Base-by-base conservation (phyloP, 208 protist genomes). In the Trypanosoma vivax region DNA sequence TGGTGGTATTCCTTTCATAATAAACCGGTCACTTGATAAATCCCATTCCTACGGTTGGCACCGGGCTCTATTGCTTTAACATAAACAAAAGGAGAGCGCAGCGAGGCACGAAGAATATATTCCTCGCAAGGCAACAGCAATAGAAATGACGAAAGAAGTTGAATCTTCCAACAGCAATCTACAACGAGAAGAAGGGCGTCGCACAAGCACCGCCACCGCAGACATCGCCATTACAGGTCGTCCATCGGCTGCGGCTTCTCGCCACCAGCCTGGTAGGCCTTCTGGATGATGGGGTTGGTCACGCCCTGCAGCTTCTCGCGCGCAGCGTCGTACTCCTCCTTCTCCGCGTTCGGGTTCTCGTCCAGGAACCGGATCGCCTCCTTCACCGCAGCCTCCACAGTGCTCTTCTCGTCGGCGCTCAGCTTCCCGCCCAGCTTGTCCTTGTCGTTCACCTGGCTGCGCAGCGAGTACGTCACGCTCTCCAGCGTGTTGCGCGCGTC, bases 281-380 rank as follows among this genome's bases (percentile, higher is more conserved):
- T 91, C 59, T 90, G 81, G 60, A 99, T 96, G 80, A 99, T 98
- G 39, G 96, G 96, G 68, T 89, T 95, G 46, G 88, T 86, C 29
- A 96, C 68, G 38, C 59, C 77, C 81, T 98, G 95, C 45, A 98
- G 64, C 54, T 92, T 78, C 73, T 98, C 94, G 35, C 76, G 79
- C 18, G 84, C 65, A 28, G 64, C 61, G 39, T 98, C 90, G 71
- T 87, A 97, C 65, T 98, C 96, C 50, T 97, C 91, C 66, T 94
- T 94, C 21, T 93, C 79, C 2, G 94, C 96, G 42, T 79, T 86
- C 23, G 88, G 92, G 75, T 98, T 97, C 64, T 86, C 70, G 34
- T 99, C 92, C 21, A 99, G 73, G 75, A 96, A 99, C 18, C 90
- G 68, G 52, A 98, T 88, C 23, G 92, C 70, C 45, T 93, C 90